Conservation (phyloP, 345 rosid species). For the Aquilaria malaccensis region DNA sequence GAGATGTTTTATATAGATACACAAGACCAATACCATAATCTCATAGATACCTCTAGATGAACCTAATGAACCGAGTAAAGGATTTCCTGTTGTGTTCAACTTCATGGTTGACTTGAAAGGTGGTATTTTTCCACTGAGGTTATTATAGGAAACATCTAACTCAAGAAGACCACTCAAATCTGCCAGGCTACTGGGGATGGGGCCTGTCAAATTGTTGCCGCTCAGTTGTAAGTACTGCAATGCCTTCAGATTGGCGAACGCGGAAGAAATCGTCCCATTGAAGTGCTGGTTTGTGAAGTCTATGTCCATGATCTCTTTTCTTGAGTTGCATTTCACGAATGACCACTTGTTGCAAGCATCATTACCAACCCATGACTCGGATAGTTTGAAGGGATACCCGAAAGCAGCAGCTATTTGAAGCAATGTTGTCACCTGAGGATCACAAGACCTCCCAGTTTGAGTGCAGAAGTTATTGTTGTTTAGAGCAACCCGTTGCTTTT, state of each 20-base stretch:
- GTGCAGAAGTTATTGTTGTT: slow-evolving; percentile 32
- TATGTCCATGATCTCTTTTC: slow-evolving; percentile 16
- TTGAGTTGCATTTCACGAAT: slow-evolving; percentile 24
- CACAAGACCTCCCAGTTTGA: slow-evolving; percentile 22
- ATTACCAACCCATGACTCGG: slow-evolving; percentile 43
- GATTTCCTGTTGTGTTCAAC: slow-evolving; percentile 26
- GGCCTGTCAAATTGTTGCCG: slow-evolving; percentile 34
- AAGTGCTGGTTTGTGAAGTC: slow-evolving; percentile 25
- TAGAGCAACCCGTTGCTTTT: neutral
- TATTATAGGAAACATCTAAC: slow-evolving; percentile 44
- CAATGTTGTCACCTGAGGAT: slow-evolving; percentile 32
- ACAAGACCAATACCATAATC: no score
- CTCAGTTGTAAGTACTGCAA: slow-evolving; percentile 26
- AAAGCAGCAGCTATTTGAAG: slow-evolving; percentile 36
- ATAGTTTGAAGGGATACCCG: slow-evolving; percentile 29
- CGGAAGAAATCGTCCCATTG: slow-evolving; percentile 35
- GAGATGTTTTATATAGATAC: no score
- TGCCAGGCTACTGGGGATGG: slow-evolving; percentile 36
- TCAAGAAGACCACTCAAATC: slow-evolving; percentile 21
- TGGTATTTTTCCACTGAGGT: slow-evolving; percentile 29
- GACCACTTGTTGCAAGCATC: slow-evolving; percentile 39
- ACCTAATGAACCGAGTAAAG: neutral
- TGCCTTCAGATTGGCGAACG: slow-evolving; percentile 27
- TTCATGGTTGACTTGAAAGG: slow-evolving; percentile 18
- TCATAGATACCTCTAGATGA: no score